Evolutionary conservation across 2,329 filamentous ascomycete genomes (phyloP).

Genomic region (Sclerotiophoma versabilis): DNA sequence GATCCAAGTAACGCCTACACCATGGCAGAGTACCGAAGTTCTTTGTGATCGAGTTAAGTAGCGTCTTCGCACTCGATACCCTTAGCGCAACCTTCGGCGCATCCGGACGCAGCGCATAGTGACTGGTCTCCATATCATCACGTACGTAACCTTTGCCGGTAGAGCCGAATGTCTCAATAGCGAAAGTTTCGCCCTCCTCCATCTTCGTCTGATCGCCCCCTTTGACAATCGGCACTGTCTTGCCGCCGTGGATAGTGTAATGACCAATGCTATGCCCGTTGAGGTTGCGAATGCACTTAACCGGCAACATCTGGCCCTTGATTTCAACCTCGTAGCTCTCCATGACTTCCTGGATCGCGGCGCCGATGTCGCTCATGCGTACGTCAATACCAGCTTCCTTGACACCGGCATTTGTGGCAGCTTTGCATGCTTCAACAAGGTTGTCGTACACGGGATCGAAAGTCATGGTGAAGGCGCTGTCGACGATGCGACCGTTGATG

Average conservation of each 20-base stretch:
- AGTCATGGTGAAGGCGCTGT: conserved; percentile 73
- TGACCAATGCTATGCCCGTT: conserved; percentile 90
- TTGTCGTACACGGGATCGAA: conserved; percentile 74
- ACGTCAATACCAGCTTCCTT: conserved; percentile 91
- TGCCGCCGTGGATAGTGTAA: conserved; percentile 89
- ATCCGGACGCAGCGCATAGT: conserved; percentile 80
- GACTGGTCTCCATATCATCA: conserved; percentile 86
- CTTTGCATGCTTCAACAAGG: conserved; percentile 70
- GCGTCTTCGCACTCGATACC: conserved; percentile 80
- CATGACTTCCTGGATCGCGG: conserved; percentile 87
- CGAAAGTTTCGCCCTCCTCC: conserved; percentile 96
- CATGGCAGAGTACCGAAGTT: conserved; percentile 95
- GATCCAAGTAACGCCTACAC: conserved; percentile 88
- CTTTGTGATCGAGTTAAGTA: conserved; percentile 91
- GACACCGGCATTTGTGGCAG: conserved; percentile 77
- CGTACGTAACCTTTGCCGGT: conserved; percentile 88
- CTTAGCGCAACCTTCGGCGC: conserved; percentile 78
- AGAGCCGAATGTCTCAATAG: conserved; percentile 94
- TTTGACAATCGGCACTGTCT: conserved; percentile 94
- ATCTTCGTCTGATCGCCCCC: conserved; percentile 89
- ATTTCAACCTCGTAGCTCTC: conserved; percentile 91
- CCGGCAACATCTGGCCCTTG: conserved; percentile 76
- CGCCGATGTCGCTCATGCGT: conserved; percentile 84
- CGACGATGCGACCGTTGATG: conserved; percentile 73
- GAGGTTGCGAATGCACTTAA: conserved; percentile 86